A percentile compares a stretch with the other conserved stretches of the same genome.
phyloP scores from a whole-genome alignment of 352 stramenopile species.

The Phytophthora citricola region DNA sequence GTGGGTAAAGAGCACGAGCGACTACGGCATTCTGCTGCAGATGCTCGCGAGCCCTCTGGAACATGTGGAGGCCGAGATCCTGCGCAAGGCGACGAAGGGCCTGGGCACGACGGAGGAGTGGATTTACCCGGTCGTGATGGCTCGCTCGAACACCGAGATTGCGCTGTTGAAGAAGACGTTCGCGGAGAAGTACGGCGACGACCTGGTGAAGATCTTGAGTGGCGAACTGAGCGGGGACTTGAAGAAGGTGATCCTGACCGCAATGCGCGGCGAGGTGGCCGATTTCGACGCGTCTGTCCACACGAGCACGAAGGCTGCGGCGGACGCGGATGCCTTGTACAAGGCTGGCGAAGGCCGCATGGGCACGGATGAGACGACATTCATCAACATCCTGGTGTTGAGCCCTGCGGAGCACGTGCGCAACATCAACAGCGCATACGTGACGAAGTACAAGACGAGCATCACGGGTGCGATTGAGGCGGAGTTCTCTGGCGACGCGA shows the following conservation, averaged over 20 bases:
- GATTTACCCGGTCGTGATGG: slow-evolving; percentile 60
- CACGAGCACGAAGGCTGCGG: slow-evolving; percentile 54
- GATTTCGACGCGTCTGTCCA: slow-evolving; percentile 61
- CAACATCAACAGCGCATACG: slow-evolving; percentile 59
- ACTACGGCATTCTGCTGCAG: slow-evolving; percentile 65
- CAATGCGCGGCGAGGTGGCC: slow-evolving; percentile 41
- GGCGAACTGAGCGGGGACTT: slow-evolving; percentile 64
- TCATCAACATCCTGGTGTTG: slow-evolving; percentile 54
- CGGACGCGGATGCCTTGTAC: slow-evolving; percentile 63
- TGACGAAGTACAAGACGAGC: slow-evolving; percentile 59
- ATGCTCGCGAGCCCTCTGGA: slow-evolving; percentile 51
- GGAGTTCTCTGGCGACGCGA: slow-evolving; percentile 54
- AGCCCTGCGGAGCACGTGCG: slow-evolving; percentile 52
- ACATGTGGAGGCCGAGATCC: slow-evolving; percentile 62
- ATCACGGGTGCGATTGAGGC: slow-evolving; percentile 55
- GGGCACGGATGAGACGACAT: slow-evolving; percentile 63
- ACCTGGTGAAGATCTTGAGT: slow-evolving; percentile 55
- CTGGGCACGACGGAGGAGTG: slow-evolving; percentile 61
- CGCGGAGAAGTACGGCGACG: slow-evolving; percentile 56
- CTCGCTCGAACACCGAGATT: slow-evolving; percentile 70
- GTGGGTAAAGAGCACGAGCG: slow-evolving; percentile 54
- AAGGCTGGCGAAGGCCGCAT: slow-evolving; percentile 68
- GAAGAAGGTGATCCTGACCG: slow-evolving; percentile 63
- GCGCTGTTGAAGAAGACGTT: slow-evolving; percentile 80
- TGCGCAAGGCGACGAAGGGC: slow-evolving; percentile 68